A percentile compares a stretch with the other conserved stretches of the same genome.
phyloP scores from a whole-genome alignment of 169 alveolate genomes.

The Cryptosporidium xiaoi region DNA sequence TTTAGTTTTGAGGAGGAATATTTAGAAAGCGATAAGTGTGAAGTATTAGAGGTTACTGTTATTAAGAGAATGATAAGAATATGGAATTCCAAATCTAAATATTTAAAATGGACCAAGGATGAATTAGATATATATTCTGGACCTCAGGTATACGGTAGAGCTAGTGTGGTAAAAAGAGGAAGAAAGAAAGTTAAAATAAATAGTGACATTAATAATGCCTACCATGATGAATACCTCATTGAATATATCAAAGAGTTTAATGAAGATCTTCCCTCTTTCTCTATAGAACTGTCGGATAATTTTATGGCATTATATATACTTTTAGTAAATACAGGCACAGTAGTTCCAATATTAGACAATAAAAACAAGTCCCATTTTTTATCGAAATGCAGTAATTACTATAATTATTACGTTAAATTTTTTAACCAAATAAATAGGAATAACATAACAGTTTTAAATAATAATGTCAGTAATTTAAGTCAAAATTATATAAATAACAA shows the following conservation, averaged over 20 bases:
- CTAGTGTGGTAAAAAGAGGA: neutral
- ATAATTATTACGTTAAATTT: conserved; percentile 33
- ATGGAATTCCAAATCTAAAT: conserved; percentile 42
- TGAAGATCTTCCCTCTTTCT: conserved; percentile 41
- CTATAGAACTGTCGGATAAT: conserved; percentile 54
- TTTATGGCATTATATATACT: conserved; percentile 17
- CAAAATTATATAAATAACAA: neutral
- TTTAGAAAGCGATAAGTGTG: conserved; percentile 68
- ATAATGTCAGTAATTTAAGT: neutral
- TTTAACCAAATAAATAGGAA: neutral
- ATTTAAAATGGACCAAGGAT: conserved; percentile 59
- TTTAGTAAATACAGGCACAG: conserved; percentile 53
- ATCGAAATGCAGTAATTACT: conserved; percentile 54
- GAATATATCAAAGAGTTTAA: conserved; percentile 53
- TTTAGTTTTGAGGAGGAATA: conserved; percentile 57
- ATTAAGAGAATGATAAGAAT: conserved; percentile 69
- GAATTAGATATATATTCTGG: conserved; percentile 35
- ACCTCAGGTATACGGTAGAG: conserved; percentile 23
- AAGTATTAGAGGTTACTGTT: conserved; percentile 46
- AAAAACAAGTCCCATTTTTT: conserved; percentile 23
- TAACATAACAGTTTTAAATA: neutral
- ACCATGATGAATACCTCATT: conserved; percentile 8
- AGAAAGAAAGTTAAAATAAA: neutral
- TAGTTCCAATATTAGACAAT: conserved; percentile 29
- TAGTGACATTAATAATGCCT: neutral